A percentile compares a stretch with the other conserved stretches of the same genome.
phyloP scores from a whole-genome alignment of 2,329 filamentous ascomycete species.

The Aspergillus novofumigatus region DNA sequence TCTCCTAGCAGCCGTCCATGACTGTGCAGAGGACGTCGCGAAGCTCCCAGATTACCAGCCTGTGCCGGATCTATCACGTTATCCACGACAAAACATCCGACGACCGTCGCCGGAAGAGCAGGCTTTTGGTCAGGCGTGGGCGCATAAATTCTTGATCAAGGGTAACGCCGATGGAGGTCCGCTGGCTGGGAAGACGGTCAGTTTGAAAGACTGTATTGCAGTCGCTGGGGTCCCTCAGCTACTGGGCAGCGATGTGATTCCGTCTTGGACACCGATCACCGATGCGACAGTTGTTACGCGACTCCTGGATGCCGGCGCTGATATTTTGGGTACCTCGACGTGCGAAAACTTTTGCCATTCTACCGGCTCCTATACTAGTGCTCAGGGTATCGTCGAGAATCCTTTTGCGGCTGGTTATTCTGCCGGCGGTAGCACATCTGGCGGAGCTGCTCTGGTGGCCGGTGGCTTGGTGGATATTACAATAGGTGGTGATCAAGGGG shows the following conservation, averaged over 20 bases:
- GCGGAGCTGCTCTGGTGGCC: constrained; percentile 24
- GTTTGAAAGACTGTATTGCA: constrained; percentile 53
- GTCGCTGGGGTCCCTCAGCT: constrained; percentile 53
- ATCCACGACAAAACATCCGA: constrained; percentile 45
- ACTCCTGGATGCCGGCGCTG: constrained; percentile 48
- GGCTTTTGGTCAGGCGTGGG: constrained; percentile 49
- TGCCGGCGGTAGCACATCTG: constrained; percentile 26
- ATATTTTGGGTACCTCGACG: constrained; percentile 48
- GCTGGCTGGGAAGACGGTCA: constrained; percentile 45
- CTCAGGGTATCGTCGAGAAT: constrained; percentile 26
- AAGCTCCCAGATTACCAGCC: constrained; percentile 48
- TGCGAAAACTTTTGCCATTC: constrained; percentile 52
- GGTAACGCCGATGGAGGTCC: constrained; percentile 23
- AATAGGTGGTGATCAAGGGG: constrained; percentile 32
- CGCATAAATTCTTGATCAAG: constrained; percentile 47
- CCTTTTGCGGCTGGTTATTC: constrained; percentile 26
- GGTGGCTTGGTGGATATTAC: constrained; percentile 25
- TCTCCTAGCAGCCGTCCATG: constrained; percentile 50
- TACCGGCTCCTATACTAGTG: constrained; percentile 27
- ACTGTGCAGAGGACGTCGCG: constrained; percentile 46
- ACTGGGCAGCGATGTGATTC: constrained; percentile 49
- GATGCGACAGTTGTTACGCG: constrained; percentile 54
- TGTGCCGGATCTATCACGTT: constrained; percentile 37
- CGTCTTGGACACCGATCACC: constrained; percentile 48
- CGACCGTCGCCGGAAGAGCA: constrained; percentile 40